phyloP scores from a whole-genome alignment of 2,329 filamentous ascomycete genomes.

The Elsinoe australis region DNA sequence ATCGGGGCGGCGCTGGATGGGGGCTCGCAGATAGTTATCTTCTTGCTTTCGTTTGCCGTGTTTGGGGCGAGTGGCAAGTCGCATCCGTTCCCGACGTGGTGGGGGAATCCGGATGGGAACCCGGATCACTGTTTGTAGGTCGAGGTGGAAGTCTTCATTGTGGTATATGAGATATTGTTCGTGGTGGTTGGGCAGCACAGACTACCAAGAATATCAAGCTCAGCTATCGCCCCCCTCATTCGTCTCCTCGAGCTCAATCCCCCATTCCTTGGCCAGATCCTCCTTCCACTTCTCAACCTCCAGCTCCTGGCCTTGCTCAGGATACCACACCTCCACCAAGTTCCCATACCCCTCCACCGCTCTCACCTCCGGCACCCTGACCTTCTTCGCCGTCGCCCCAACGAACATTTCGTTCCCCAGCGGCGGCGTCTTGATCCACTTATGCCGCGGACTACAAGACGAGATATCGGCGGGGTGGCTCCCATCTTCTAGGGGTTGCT shows the following conservation, averaged over 20 bases:
- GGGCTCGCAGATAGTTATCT: constrained; percentile 18
- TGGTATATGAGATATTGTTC: no score
- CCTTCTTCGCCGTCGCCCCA: not conserved
- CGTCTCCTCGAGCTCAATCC: not conserved
- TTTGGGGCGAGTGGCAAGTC: constrained; percentile 19
- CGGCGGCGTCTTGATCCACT: not conserved
- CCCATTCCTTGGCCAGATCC: not conserved
- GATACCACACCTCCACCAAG: not conserved
- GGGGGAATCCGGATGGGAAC: constrained; percentile 16
- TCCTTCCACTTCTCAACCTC: not conserved
- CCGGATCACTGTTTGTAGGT: constrained; percentile 15
- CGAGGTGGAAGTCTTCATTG: no score
- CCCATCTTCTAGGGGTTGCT: no score
- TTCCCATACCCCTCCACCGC: not conserved
- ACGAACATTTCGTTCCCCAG: not conserved
- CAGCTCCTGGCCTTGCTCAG: not conserved
- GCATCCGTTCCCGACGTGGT: constrained; percentile 18
- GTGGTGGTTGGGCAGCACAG: no score
- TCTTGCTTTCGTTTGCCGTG: constrained; percentile 17
- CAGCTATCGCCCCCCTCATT: no score
- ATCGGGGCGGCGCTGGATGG: constrained; percentile 18
- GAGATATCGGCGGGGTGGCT: not conserved
- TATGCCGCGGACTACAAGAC: not conserved
- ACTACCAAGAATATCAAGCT: no score
- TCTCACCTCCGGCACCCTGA: not conserved